Conservation (phyloP, 2,329 filamentous ascomycete genomes). For the Cadophora malorum region DNA sequence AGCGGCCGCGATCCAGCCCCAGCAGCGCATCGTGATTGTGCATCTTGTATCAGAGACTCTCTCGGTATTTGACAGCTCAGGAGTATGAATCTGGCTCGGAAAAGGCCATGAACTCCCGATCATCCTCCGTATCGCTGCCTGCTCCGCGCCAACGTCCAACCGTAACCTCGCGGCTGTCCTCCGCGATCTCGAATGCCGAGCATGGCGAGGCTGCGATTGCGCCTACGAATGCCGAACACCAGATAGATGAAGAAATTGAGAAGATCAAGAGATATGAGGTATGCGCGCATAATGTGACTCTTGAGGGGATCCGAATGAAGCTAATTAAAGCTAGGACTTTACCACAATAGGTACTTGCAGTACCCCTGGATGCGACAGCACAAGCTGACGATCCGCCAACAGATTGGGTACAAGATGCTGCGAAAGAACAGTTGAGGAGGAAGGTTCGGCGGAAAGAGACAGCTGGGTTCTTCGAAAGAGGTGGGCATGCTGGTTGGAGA, state of each 20-base stretch:
- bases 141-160: slow-evolving; percentile 39
- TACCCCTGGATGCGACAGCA: slow-evolving; percentile 28
- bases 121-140: slow-evolving; percentile 42
- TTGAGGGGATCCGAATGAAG: neutral
- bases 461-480: slow-evolving; percentile 71
- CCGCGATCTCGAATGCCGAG: slow-evolving; percentile 70
- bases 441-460: slow-evolving; percentile 76
- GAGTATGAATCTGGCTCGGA: slow-evolving; percentile 32
- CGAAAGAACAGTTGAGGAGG: slow-evolving; percentile 84
- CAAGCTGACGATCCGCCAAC: slow-evolving; percentile 48
- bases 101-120: slow-evolving; percentile 46
- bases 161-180: slow-evolving; percentile 61
- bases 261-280: slow-evolving; percentile 97
- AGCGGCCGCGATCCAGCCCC: slow-evolving; percentile 1
- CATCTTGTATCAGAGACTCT: neutral
- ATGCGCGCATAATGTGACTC: slow-evolving; percentile 36
- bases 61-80: neutral
- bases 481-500: slow-evolving; percentile 76
- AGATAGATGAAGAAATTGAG: slow-evolving; percentile 92
- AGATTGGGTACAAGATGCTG: slow-evolving; percentile 98
- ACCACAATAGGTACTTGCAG: slow-evolving; percentile 77
- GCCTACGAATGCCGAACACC: slow-evolving; percentile 63
- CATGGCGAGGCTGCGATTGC: slow-evolving; percentile 61
- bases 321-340: slow-evolving; percentile 69
- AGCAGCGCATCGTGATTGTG: neutral